Percentiles rank a stretch among this genome's conserved stretches.
phyloP scores from a whole-genome alignment of 768 basidiomycete species.

The Phallus indusiatus region DNA sequence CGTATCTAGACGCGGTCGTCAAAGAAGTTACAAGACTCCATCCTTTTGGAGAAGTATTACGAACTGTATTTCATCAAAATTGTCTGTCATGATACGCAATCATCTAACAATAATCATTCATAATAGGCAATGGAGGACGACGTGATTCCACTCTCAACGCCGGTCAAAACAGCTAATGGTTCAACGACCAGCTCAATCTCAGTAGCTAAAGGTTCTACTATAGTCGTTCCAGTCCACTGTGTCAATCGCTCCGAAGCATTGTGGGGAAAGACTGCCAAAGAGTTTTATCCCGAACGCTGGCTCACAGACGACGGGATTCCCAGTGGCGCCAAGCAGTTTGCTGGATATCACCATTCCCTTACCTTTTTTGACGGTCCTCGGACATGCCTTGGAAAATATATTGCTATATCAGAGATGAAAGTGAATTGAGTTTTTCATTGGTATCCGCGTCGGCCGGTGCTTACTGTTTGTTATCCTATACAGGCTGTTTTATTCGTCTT shows the following conservation, averaged over 20 bases:
- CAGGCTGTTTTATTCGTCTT: slow-evolving; percentile 35
- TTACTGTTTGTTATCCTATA: not conserved
- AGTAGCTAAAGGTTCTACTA: slow-evolving; percentile 31
- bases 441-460: not conserved
- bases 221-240: slow-evolving; percentile 34
- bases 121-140: slow-evolving; percentile 32
- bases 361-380: slow-evolving; percentile 45
- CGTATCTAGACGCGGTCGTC: slow-evolving; percentile 46
- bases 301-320: slow-evolving; percentile 21
- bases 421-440: slow-evolving; percentile 15
- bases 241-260: slow-evolving; percentile 40
- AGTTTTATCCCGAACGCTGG: slow-evolving; percentile 39
- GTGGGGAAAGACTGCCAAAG: slow-evolving; percentile 37
- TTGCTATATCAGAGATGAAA: slow-evolving; percentile 38
- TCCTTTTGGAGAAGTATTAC: slow-evolving; percentile 22
- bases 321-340: slow-evolving; percentile 25
- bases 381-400: slow-evolving; percentile 38
- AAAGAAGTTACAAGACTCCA: slow-evolving; percentile 38
- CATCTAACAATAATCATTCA: no score
- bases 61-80: slow-evolving; percentile 20
- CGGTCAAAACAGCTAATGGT: slow-evolving; percentile 22
- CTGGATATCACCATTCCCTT: slow-evolving; percentile 41
- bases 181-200: slow-evolving; percentile 21
- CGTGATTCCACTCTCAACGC: slow-evolving; percentile 27
- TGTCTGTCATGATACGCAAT: no score